phyloP scores from a whole-genome alignment of 1,139 yeast genomes.

The Nakaseomyces uthaithaninus region DNA sequence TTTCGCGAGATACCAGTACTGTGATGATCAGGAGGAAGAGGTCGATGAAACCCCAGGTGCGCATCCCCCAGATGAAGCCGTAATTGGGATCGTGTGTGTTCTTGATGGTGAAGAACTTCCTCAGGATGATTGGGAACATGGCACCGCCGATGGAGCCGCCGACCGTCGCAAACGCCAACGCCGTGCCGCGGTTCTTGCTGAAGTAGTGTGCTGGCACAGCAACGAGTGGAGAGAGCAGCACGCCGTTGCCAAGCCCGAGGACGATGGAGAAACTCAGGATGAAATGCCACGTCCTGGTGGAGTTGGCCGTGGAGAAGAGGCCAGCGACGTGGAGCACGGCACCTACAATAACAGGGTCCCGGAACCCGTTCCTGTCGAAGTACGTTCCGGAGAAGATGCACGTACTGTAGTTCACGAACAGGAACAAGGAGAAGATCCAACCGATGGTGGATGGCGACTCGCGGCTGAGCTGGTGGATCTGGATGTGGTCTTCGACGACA shows the following conservation, averaged over 20 bases:
- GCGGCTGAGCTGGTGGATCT: constrained; percentile 42
- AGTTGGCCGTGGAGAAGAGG: constrained; percentile 47
- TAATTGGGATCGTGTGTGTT: constrained; percentile 26
- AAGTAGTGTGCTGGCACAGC: constrained; percentile 60
- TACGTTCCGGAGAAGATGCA: constrained; percentile 53
- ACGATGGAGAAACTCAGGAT: constrained; percentile 48
- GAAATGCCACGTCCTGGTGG: constrained; percentile 48
- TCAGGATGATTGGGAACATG: constrained; percentile 51
- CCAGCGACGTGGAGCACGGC: constrained; percentile 43
- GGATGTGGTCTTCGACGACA: constrained; percentile 53
- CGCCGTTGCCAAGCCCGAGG: constrained; percentile 50
- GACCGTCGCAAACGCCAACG: constrained; percentile 52
- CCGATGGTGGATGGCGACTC: constrained; percentile 45
- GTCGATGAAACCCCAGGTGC: constrained; percentile 47
- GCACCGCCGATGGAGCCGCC: constrained; percentile 67
- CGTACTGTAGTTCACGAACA: constrained; percentile 49
- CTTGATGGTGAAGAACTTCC: constrained; percentile 37
- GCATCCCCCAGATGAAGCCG: constrained; percentile 54
- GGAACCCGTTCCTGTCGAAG: constrained; percentile 58
- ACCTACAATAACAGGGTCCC: constrained; percentile 40
- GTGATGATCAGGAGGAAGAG: constrained; percentile 37
- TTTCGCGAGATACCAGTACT: constrained; percentile 35
- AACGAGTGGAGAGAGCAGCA: constrained; percentile 51
- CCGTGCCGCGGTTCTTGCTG: constrained; percentile 48
- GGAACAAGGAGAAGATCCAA: constrained; percentile 59